A percentile compares a stretch with the other conserved stretches of the same genome.
Evolutionary conservation across 371 early-diverging fungal genomes (phyloP).

Genomic region (Actinomortierella ambigua): DNA sequence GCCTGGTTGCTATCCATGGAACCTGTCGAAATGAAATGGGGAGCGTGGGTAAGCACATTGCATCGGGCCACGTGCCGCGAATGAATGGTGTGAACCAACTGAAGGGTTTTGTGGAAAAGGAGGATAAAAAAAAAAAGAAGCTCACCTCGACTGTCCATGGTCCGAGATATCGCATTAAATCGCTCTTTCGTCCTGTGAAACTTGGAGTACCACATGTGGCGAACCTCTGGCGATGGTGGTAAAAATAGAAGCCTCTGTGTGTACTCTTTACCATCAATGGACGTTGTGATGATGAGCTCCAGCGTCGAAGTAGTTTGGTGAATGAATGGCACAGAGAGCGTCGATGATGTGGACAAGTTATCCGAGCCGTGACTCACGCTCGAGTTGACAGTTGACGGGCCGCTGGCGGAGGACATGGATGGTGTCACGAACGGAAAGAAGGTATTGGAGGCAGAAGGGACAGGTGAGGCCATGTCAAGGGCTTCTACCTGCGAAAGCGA

Average conservation of each 20-base stretch:
- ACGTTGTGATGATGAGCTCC: conserved; percentile 25
- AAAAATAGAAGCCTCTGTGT: conserved; percentile 30
- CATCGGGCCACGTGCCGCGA: neutral
- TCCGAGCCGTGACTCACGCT: conserved; percentile 16
- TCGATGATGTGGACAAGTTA: conserved; percentile 44
- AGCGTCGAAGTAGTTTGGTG: conserved; percentile 32
- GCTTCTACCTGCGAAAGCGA: conserved; percentile 60
- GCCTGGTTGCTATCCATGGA: conserved; percentile 16
- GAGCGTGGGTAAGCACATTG: neutral
- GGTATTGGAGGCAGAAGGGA: conserved; percentile 53
- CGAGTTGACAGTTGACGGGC: conserved; percentile 2
- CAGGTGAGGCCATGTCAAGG: conserved; percentile 55
- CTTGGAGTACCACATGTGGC: conserved; percentile 39
- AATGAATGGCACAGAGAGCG: neutral
- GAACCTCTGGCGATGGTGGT: conserved; percentile 38
- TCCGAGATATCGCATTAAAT: conserved; percentile 3
- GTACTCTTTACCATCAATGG: conserved; percentile 31
- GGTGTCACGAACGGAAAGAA: conserved; percentile 52
- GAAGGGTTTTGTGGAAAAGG: too few species aligned
- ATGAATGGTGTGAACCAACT: too few species aligned
- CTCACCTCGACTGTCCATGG: too few species aligned
- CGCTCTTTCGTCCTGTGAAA: conserved; percentile 30
- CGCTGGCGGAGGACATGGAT: conserved; percentile 36
- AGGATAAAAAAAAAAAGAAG: too few species aligned
- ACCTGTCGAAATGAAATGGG: neutral